These are phyloP conservation scores for Escovopsis sp. DNA, from an alignment of 2,329 filamentous ascomycete species.

Conservation along the genomic window DNA sequence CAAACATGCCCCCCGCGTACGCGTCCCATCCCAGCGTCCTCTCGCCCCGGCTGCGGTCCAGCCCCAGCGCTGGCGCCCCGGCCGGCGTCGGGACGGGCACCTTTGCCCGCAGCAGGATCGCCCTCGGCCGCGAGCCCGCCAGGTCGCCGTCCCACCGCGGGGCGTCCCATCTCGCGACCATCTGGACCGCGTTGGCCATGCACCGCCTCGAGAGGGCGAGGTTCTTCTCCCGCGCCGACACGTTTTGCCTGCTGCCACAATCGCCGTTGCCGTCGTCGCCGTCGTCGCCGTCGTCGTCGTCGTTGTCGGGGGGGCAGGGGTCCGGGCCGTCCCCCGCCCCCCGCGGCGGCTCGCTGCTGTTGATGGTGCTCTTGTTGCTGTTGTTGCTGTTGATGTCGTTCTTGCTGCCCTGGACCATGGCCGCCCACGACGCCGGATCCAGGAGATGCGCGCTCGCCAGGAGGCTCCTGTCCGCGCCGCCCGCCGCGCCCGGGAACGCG, in stretches of 20 bases:
- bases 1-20: conserved; percentile 30
- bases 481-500: conserved; percentile 16
- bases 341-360: not conserved
- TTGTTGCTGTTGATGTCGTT: not conserved
- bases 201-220: conserved; percentile 21
- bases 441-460: not conserved
- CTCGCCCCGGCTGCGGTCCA: conserved; percentile 31
- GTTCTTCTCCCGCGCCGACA: conserved; percentile 19
- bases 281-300: not conserved
- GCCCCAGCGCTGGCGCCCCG: conserved; percentile 12
- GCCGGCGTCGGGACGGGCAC: conserved; percentile 21
- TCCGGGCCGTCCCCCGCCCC: too few relatives aligned
- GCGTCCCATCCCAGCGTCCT: conserved; percentile 32
- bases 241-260: conserved; percentile 2
- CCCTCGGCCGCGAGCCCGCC: conserved; percentile 20
- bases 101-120: conserved; percentile 31
- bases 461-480: not conserved
- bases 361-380: not conserved
- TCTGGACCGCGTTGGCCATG: conserved; percentile 27
- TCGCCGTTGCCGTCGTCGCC: conserved; percentile 8
- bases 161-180: conserved; percentile 26
- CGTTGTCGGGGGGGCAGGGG: too few relatives aligned
- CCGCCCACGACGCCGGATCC: not conserved
- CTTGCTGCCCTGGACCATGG: not conserved
- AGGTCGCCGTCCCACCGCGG: conserved; percentile 22